A percentile compares a stretch with the other conserved stretches of the same genome.
These are phyloP conservation scores for Ramaria sp. DNA, from an alignment of 768 basidiomycete genomes.

Conservation along the genomic window DNA sequence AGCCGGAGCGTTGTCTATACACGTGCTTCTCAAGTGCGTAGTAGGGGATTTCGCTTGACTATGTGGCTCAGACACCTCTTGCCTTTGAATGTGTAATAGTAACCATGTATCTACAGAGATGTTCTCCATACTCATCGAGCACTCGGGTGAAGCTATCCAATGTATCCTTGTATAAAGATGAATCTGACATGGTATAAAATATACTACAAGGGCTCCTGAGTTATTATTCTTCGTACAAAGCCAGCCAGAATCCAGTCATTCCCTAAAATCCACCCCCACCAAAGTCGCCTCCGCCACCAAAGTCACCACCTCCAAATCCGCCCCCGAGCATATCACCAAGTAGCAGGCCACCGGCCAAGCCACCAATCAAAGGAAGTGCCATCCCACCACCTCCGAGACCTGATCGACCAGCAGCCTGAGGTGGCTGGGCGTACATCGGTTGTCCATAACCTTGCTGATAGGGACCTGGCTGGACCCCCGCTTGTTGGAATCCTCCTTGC, in stretches of 20 bases:
- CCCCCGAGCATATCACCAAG: constrained; percentile 32
- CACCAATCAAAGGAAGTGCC: constrained; percentile 33
- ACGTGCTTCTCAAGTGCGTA: neutral
- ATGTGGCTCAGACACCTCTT: constrained; percentile 1
- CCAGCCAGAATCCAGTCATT: no score
- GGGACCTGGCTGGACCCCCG: neutral
- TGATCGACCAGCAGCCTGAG: neutral
- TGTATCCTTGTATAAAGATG: no score
- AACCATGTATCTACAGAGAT: neutral
- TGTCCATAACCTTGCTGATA: constrained; percentile 16
- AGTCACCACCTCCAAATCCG: constrained; percentile 18
- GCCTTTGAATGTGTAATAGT: neutral
- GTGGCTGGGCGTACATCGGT: constrained; percentile 7
- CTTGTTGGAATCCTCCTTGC: constrained; percentile 7
- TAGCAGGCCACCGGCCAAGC: constrained; percentile 39
- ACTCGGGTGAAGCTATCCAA: no score
- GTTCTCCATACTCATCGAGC: neutral
- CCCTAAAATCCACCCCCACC: no score
- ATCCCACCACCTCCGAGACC: constrained; percentile 21
- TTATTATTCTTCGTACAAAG: no score
- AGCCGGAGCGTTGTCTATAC: constrained; percentile 4
- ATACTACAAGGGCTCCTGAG: no score
- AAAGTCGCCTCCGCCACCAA: constrained; percentile 12
- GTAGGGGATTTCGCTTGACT: constrained; percentile 7
- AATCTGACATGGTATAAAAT: no score